Evolutionary conservation across 805 yeast species (phyloP).

Genomic region (Kodamaea lidongshanica): DNA sequence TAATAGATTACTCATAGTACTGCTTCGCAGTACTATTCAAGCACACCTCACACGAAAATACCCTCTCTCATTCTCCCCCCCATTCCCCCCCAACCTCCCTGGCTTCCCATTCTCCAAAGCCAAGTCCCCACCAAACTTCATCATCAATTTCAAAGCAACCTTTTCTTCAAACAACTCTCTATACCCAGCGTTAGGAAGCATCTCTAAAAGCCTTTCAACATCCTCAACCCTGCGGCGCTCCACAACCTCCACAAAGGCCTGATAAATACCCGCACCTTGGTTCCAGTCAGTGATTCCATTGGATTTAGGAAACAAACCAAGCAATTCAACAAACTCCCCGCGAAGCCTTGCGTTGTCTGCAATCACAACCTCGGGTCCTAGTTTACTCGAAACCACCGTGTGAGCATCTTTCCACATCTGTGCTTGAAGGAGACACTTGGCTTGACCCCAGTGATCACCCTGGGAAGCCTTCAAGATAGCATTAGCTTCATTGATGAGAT

Average conservation of each 20-base stretch:
- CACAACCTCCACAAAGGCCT: slow-evolving; percentile 46
- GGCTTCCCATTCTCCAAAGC: slow-evolving; percentile 19
- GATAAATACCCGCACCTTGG: slow-evolving; percentile 54
- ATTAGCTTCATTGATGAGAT: slow-evolving; percentile 48
- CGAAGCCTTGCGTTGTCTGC: slow-evolving; percentile 35
- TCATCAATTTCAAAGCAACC: slow-evolving; percentile 46
- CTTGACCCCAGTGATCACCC: slow-evolving; percentile 54
- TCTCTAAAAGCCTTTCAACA: slow-evolving; percentile 24
- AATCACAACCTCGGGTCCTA: slow-evolving; percentile 71
- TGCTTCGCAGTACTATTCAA: too few species aligned
- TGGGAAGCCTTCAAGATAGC: slow-evolving; percentile 49
- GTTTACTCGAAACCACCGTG: slow-evolving; percentile 41
- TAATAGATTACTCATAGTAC: too few species aligned
- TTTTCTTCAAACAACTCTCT: slow-evolving; percentile 8
- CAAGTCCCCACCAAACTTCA: slow-evolving; percentile 41
- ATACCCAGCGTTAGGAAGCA: slow-evolving; percentile 38
- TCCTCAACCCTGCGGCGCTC: too few species aligned
- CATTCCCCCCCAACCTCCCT: too few species aligned
- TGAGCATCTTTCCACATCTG: slow-evolving; percentile 60
- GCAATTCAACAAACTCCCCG: slow-evolving; percentile 32
- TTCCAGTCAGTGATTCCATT: slow-evolving; percentile 45
- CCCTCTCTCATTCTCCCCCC: too few species aligned
- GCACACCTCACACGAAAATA: too few species aligned
- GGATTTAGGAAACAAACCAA: slow-evolving; percentile 38
- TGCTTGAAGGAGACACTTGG: slow-evolving; percentile 57